Conservation (phyloP, 305 asterid species). For the Andrographis paniculata region DNA sequence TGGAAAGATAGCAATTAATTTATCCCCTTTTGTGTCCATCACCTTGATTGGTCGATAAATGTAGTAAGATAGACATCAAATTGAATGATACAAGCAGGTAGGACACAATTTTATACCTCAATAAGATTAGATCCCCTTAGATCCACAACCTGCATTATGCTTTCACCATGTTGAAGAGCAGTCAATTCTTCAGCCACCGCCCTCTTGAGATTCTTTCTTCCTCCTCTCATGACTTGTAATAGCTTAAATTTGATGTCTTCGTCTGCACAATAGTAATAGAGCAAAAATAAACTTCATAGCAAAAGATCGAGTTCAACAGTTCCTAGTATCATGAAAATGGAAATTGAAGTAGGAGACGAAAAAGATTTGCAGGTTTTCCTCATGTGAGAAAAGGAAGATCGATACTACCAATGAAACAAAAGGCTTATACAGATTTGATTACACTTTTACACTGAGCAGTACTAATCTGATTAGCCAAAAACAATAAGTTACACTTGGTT, state of each 20-base stretch:
- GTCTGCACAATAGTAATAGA: conserved; percentile 8
- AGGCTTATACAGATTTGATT: neutral
- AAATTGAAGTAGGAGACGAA: too few species aligned
- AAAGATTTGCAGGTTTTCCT: too few species aligned
- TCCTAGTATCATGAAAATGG: too few species aligned
- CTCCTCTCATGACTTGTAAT: conserved; percentile 46
- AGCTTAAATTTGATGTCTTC: conserved; percentile 4
- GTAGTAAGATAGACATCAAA: too few species aligned
- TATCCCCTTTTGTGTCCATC: conserved; percentile 57
- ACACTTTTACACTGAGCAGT: too few species aligned
- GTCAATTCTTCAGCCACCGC: conserved; percentile 39
- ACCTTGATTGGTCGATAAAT: conserved; percentile 33
- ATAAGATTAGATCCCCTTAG: conserved; percentile 75
- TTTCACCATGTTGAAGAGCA: conserved; percentile 47
- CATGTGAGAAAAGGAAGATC: too few species aligned
- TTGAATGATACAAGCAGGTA: too few species aligned
- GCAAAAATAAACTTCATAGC: neutral
- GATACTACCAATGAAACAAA: neutral
- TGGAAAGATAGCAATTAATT: conserved; percentile 60
- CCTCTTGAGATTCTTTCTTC: conserved; percentile 84
- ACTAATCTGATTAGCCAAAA: too few species aligned
- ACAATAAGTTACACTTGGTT: too few species aligned
- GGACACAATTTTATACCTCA: conserved; percentile 42
- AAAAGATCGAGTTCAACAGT: too few species aligned
- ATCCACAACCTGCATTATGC: conserved; percentile 67